phyloP scores from a whole-genome alignment of 2,329 filamentous ascomycete species.

The Neofusicoccum ribis region DNA sequence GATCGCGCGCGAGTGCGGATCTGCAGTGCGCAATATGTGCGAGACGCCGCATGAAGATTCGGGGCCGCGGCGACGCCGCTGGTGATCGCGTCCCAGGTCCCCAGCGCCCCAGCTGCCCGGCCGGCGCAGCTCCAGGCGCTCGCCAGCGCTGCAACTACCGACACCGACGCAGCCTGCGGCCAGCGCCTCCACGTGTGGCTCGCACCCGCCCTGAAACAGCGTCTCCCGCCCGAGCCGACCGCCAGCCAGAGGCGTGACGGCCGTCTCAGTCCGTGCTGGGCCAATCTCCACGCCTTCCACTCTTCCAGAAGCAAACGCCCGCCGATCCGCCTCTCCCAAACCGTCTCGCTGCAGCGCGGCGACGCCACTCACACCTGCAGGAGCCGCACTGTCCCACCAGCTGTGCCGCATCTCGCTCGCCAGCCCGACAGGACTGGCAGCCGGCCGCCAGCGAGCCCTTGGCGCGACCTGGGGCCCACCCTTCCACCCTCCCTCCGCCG shows the following conservation, averaged over 20 bases:
- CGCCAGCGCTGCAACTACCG: background rate
- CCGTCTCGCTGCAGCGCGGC: slow-evolving; percentile 8
- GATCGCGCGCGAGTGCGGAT: slow-evolving; percentile 10
- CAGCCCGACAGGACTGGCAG: no score
- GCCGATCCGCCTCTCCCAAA: slow-evolving; percentile 10
- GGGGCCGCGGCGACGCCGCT: background rate
- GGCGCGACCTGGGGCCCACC: background rate
- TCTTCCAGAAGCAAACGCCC: slow-evolving; percentile 17
- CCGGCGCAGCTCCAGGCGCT: background rate
- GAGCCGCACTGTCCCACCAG: slow-evolving; percentile 16
- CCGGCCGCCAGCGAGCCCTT: no score
- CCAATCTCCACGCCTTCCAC: slow-evolving; percentile 16
- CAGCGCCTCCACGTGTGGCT: background rate
- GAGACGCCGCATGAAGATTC: slow-evolving; percentile 16
- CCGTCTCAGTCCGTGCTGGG: background rate
- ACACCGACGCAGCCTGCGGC: no score
- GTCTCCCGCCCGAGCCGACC: slow-evolving; percentile 1
- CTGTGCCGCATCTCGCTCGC: slow-evolving; percentile 13
- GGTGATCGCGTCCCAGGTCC: background rate
- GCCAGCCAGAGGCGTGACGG: slow-evolving; percentile 1
- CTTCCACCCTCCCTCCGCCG: slow-evolving; percentile 8
- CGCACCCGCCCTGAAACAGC: slow-evolving; percentile 5
- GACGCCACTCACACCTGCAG: slow-evolving; percentile 16
- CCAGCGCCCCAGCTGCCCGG: background rate
- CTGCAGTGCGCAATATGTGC: slow-evolving; percentile 12